Evolutionary conservation across 1,139 yeast genomes (phyloP).

Genomic region (Suhomyces yuchorum): DNA sequence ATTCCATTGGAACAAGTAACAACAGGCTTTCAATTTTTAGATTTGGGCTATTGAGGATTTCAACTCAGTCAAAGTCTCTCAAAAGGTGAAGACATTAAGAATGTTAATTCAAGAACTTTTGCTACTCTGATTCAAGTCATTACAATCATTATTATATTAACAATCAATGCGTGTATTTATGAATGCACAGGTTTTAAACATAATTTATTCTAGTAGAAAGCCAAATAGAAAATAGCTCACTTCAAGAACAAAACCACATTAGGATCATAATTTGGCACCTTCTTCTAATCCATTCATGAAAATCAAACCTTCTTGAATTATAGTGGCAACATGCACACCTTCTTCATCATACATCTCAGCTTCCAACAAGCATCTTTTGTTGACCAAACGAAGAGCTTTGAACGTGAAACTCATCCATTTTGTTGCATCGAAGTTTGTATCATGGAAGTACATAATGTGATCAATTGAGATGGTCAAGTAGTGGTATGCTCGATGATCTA

Average conservation of each 20-base stretch:
- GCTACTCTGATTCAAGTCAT: no score
- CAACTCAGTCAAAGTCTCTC: no score
- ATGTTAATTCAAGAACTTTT: no score
- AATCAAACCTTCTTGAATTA: slow-evolving; percentile 68
- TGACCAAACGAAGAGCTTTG: slow-evolving; percentile 52
- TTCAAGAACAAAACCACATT: no score
- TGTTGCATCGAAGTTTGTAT: slow-evolving; percentile 51
- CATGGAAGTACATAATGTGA: slow-evolving; percentile 70
- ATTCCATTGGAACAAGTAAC: neutral
- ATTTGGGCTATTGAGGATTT: no score
- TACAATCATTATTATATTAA: no score
- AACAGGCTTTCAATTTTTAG: neutral
- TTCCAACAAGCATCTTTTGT: slow-evolving; percentile 57
- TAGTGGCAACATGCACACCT: slow-evolving; percentile 61
- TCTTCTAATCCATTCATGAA: slow-evolving; percentile 25
- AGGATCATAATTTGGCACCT: slow-evolving; percentile 19
- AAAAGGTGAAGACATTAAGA: no score
- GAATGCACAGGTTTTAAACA: neutral
- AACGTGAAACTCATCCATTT: slow-evolving; percentile 58
- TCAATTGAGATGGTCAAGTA: slow-evolving; percentile 61
- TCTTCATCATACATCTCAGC: slow-evolving; percentile 58
- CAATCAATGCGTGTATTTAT: neutral
- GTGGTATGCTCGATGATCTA: slow-evolving; percentile 27
- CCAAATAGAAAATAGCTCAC: neutral
- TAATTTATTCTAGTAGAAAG: no score